phyloP scores from a whole-genome alignment of 768 basidiomycete genomes.

The Psilocybe azurescens region DNA sequence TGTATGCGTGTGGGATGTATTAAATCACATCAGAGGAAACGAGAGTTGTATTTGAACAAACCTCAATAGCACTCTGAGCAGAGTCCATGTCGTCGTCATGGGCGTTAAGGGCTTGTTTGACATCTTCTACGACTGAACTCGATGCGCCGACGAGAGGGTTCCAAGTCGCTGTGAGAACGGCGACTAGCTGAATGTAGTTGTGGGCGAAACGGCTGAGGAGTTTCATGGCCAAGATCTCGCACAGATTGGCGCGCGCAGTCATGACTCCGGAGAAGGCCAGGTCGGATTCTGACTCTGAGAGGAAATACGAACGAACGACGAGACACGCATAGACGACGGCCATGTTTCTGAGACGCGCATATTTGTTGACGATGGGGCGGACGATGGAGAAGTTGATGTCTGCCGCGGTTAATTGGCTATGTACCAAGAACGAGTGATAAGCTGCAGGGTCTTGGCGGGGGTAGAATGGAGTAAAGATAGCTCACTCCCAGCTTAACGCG shows the following conservation, averaged over 20 bases:
- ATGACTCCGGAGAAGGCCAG: constrained; percentile 82
- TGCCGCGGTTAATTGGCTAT: constrained; percentile 72
- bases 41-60: constrained; percentile 36
- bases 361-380: constrained; percentile 78
- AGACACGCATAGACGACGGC: constrained; percentile 79
- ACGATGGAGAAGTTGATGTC: constrained; percentile 85
- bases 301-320: constrained; percentile 80
- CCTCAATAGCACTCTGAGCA: constrained; percentile 86
- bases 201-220: constrained; percentile 76
- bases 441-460: not conserved
- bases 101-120: constrained; percentile 61
- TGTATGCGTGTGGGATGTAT: not conserved
- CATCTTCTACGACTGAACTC: constrained; percentile 65
- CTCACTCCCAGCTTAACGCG: constrained; percentile 82
- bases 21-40: not conserved
- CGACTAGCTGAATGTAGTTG: constrained; percentile 76
- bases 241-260: constrained; percentile 69
- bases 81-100: constrained; percentile 68
- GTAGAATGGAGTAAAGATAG: constrained; percentile 21
- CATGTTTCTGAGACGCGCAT: constrained; percentile 78
- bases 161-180: constrained; percentile 84
- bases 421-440: constrained; percentile 36
- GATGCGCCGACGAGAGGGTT: constrained; percentile 84
- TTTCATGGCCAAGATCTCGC: constrained; percentile 91
- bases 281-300: constrained; percentile 68